Evolutionary conservation across 2,329 filamentous ascomycete genomes (phyloP).

Genomic region (Penicillium capsulatum): DNA sequence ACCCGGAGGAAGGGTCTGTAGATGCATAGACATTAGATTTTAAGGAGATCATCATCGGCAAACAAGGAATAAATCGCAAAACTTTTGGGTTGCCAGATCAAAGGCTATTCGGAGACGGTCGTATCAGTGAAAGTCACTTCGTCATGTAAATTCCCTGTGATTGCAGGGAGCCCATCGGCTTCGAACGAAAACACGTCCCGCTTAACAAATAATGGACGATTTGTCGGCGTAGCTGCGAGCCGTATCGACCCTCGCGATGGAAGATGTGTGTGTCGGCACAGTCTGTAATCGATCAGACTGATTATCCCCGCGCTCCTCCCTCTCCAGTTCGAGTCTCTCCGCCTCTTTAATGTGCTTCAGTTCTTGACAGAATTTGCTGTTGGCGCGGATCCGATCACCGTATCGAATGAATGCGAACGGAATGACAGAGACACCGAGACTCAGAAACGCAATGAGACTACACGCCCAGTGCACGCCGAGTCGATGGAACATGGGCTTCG

Average conservation of each 20-base stretch:
- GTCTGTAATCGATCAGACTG: conserved; percentile 9
- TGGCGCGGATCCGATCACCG: conserved; percentile 37
- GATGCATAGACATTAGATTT: no score
- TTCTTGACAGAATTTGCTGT: conserved; percentile 43
- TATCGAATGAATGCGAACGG: conserved; percentile 44
- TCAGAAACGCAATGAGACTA: conserved; percentile 40
- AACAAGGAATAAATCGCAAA: no score
- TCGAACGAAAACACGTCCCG: no score
- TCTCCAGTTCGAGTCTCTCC: conserved; percentile 24
- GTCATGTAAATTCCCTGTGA: no score
- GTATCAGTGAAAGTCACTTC: no score
- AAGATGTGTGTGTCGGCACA: conserved; percentile 10
- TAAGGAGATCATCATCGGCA: no score
- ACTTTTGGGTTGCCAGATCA: no score
- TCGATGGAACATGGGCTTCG: conserved; percentile 40
- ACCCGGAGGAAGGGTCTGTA: no score
- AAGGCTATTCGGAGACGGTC: no score
- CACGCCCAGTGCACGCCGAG: conserved; percentile 45
- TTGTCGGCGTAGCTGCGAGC: conserved; percentile 20
- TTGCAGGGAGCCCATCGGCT: no score
- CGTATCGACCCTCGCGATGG: conserved; percentile 18
- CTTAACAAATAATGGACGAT: conserved; percentile 20
- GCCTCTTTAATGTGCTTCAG: conserved; percentile 34
- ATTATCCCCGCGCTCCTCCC: conserved; percentile 12
- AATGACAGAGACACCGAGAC: conserved; percentile 37